phyloP scores from a whole-genome alignment of 1,284 basidiomycete genomes.

The Ceratobasidium sp. region DNA sequence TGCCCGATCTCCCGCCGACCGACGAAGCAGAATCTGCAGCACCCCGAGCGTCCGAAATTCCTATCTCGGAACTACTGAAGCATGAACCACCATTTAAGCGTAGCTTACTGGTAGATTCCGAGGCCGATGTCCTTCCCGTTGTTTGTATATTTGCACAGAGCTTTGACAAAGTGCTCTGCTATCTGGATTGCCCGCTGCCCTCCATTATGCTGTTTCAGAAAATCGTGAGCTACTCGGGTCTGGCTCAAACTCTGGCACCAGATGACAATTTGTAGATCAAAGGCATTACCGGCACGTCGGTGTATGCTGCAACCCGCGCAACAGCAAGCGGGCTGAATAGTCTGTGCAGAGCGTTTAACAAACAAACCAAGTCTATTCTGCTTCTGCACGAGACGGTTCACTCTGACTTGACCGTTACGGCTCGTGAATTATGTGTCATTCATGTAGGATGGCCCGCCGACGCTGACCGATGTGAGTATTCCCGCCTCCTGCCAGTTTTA shows the following conservation, averaged over 20 bases:
- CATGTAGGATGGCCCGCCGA: slow-evolving; percentile 10
- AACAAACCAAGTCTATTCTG: neutral
- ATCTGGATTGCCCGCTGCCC: slow-evolving; percentile 12
- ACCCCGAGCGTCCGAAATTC: neutral
- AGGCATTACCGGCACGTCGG: neutral
- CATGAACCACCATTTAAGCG: neutral
- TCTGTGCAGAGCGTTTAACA: neutral
- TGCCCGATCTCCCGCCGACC: neutral
- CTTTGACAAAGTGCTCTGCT: slow-evolving; percentile 13
- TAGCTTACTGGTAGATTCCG: neutral
- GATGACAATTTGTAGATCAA: neutral
- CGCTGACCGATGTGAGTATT: neutral
- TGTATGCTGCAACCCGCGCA: neutral
- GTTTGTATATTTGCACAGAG: neutral
- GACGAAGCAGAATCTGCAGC: neutral
- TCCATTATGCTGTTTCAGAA: slow-evolving; percentile 14
- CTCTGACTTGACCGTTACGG: no score
- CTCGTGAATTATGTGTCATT: neutral
- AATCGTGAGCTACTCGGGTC: neutral
- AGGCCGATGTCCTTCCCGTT: neutral
- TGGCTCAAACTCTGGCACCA: no score
- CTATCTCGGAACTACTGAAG: neutral
- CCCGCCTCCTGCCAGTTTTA: no score
- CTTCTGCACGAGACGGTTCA: neutral
- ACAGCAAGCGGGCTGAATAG: neutral